Base-by-base conservation (phyloP, 208 protist genomes). In the Leishmania tropica region DNA sequence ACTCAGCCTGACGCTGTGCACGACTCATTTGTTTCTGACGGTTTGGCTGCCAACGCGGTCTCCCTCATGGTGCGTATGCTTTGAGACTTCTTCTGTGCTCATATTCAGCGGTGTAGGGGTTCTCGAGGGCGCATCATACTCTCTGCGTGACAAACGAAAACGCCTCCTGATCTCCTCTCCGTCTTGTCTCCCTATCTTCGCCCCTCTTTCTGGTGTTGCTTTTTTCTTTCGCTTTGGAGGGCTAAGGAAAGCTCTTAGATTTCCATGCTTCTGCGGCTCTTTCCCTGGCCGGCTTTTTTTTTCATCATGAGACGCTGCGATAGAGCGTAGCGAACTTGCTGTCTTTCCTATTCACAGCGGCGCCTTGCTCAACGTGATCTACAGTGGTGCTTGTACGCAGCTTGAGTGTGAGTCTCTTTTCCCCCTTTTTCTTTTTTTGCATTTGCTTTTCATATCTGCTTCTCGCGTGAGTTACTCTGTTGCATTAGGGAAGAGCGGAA, bases 331-430 rank as follows among this genome's bases (percentile, higher is more conserved):
- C 54, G 19, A 40, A 51, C 70, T 80, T 31, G 70, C 42, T 83
- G 7, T 58, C 40, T 37, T 83, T 81, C 75, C 78, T 24, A 79
- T 82, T 19, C 40, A 79, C 37, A 35, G 70, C 70, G 42, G 45
- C 3, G 53, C 58, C 21, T 81, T 35, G 31, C 48, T 40, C 45
- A 60, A 56, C 53, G 70, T 19, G 11, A 51, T 54, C 70, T 1
- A 74, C 13, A 58, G 73, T 76, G n/a, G 51, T 28, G 28, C 3
- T 54, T 53, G 42, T 15, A 11, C 24, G 45, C n/a, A 31, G 70
- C 70, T 37, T 51, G 54, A 53, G 28, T 74, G 70, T 74, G 70
- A 1, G 70, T 53, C 65, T 72, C 58, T 56, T 62, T 15, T 76
- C 40, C 35, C 72, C n/a, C 35, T 58, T 75, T 75, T 75, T 75